Conservation (phyloP, 2,329 filamentous ascomycete species). For the Neoscytalidium dimidiatum region DNA sequence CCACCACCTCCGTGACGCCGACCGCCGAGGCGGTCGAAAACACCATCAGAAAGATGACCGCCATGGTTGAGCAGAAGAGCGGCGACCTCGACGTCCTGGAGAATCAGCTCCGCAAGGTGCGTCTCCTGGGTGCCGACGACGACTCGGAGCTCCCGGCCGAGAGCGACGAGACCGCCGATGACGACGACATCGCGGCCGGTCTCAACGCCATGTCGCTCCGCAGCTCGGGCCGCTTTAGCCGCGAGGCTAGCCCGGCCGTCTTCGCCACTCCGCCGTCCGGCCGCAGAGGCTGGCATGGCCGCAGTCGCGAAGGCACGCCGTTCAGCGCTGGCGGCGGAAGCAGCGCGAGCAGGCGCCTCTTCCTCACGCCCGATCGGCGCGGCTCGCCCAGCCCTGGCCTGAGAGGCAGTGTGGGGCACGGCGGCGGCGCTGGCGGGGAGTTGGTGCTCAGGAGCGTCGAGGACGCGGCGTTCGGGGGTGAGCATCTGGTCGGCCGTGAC, state of each 20-base stretch:
- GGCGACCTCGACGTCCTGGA: constrained; percentile 90
- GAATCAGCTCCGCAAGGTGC: constrained; percentile 75
- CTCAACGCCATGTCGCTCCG: constrained; percentile 19
- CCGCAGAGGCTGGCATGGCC: constrained; percentile 29
- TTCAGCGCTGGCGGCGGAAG: constrained; percentile 35
- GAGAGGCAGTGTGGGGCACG: constrained; percentile 23
- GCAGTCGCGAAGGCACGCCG: constrained; percentile 30
- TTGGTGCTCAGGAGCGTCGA: constrained; percentile 17
- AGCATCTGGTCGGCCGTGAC: constrained; percentile 40
- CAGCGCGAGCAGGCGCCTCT: constrained; percentile 35
- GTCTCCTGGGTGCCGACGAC: constrained; percentile 8
- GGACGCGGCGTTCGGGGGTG: constrained; percentile 36
- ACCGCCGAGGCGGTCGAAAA: constrained; percentile 90
- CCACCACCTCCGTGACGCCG: constrained; percentile 54
- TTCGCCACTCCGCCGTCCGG: constrained; percentile 41
- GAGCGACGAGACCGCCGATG: background rate
- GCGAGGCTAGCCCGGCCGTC: constrained; percentile 29
- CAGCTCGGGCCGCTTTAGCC: constrained; percentile 23
- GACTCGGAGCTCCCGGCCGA: constrained; percentile 28
- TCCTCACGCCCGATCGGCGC: constrained; percentile 35
- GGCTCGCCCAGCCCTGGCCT: constrained; percentile 4
- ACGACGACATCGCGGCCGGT: constrained; percentile 17
- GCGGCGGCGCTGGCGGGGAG: background rate
- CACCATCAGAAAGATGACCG: constrained; percentile 90
- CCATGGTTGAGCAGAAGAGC: constrained; percentile 87